Evolutionary conservation across 2,329 filamentous ascomycete genomes (phyloP).

Genomic region (Allantophomopsis lycopodina): DNA sequence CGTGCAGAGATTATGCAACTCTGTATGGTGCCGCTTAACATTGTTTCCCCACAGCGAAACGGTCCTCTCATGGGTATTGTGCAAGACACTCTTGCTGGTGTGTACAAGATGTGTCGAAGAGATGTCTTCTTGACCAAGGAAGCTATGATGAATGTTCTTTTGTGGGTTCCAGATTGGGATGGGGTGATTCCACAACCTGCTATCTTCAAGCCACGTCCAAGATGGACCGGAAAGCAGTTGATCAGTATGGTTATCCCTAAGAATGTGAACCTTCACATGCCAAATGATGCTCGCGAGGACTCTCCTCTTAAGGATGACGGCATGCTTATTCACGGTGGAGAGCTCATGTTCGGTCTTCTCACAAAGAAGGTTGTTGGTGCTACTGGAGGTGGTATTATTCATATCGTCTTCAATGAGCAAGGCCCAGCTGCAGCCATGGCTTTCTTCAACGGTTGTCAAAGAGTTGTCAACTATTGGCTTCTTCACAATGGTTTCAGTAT

Average conservation of each 20-base stretch:
- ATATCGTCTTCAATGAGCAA: constrained; percentile 92
- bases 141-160: constrained; percentile 88
- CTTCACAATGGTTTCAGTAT: constrained; percentile 95
- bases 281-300: constrained; percentile 44
- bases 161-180: constrained; percentile 98
- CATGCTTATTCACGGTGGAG: constrained; percentile 70
- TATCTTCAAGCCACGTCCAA: constrained; percentile 82
- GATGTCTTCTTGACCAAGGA: constrained; percentile 86
- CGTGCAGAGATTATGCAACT: constrained; percentile 88
- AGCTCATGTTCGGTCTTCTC: constrained; percentile 81
- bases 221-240: constrained; percentile 98
- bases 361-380: constrained; percentile 94
- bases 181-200: constrained; percentile 84
- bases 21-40: constrained; percentile 96
- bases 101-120: constrained; percentile 90
- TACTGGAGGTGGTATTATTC: constrained; percentile 77
- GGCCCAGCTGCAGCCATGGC: constrained; percentile 75
- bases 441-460: constrained; percentile 92
- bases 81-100: constrained; percentile 90
- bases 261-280: constrained; percentile 65
- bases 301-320: constrained; percentile 62
- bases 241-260: constrained; percentile 84
- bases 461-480: constrained; percentile 94
- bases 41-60: constrained; percentile 95
- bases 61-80: constrained; percentile 98